Conservation (phyloP, 1,284 basidiomycete species). For the Singerocomus rubriflavus region DNA sequence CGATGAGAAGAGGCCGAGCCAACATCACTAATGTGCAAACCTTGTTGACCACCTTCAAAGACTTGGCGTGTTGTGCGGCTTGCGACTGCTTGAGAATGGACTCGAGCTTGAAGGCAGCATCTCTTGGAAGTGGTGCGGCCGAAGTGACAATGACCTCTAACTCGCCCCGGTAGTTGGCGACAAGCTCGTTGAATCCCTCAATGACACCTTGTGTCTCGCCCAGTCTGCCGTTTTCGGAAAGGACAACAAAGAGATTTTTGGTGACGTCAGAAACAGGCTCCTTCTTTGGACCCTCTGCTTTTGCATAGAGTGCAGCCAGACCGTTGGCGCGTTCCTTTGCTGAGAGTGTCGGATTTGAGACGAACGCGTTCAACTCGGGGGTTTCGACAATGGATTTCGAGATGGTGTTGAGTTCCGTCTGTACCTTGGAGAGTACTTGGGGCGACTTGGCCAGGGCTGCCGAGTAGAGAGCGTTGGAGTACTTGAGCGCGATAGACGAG, state of each 20-base stretch:
- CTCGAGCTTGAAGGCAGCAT: slow-evolving; percentile 75
- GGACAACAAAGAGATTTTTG: slow-evolving; percentile 88
- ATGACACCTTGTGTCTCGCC: slow-evolving; percentile 84
- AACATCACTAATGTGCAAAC: slow-evolving; percentile 38
- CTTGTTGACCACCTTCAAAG: slow-evolving; percentile 86
- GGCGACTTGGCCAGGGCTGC: slow-evolving; percentile 88
- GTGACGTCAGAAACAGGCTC: slow-evolving; percentile 81
- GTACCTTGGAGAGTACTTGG: slow-evolving; percentile 76
- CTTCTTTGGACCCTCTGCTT: slow-evolving; percentile 64
- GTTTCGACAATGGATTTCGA: slow-evolving; percentile 62
- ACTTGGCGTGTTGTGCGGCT: slow-evolving; percentile 80
- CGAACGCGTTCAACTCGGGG: slow-evolving; percentile 66
- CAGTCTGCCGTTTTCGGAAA: slow-evolving; percentile 93
- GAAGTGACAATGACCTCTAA: slow-evolving; percentile 92
- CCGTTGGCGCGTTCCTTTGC: slow-evolving; percentile 71
- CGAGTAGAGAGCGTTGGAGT: slow-evolving; percentile 91
- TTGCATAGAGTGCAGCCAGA: slow-evolving; percentile 65
- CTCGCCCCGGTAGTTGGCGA: slow-evolving; percentile 90
- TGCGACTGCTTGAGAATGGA: slow-evolving; percentile 80
- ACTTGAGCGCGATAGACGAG: slow-evolving; percentile 80
- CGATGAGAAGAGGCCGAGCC: slow-evolving; percentile 5
- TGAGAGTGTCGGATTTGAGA: slow-evolving; percentile 89
- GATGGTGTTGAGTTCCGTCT: slow-evolving; percentile 75
- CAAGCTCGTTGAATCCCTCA: slow-evolving; percentile 88
- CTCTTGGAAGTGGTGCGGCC: slow-evolving; percentile 73